phyloP scores from a whole-genome alignment of 495 filamentous ascomycete species.

The Lichenothelia convexa region DNA sequence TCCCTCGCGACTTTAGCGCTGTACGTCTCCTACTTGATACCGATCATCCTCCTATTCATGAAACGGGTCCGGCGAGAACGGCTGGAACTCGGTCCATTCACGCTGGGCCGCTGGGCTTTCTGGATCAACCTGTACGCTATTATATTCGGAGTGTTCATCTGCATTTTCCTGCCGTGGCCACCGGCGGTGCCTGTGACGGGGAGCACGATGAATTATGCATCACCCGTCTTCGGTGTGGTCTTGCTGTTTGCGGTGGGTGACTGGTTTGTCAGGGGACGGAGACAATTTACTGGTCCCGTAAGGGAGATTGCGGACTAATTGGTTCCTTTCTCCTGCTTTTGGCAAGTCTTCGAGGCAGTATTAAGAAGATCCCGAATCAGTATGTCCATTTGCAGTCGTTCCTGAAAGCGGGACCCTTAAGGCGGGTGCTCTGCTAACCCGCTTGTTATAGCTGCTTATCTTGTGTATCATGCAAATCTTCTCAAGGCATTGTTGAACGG shows the following conservation, averaged over 20 bases:
- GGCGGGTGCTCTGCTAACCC: too few species aligned
- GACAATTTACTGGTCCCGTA: slow-evolving; percentile 13
- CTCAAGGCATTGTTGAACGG: too few species aligned
- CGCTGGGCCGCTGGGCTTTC: slow-evolving; percentile 19
- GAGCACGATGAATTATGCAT: slow-evolving; percentile 31
- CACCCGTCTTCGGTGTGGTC: slow-evolving; percentile 10
- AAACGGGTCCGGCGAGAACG: slow-evolving; percentile 14
- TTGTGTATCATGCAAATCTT: too few species aligned
- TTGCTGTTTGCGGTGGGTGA: slow-evolving; percentile 11
- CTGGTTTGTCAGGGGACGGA: slow-evolving; percentile 12
- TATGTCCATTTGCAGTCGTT: too few species aligned
- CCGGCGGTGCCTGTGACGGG: slow-evolving; percentile 22
- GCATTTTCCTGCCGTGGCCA: slow-evolving; percentile 30
- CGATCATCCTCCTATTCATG: slow-evolving; percentile 24
- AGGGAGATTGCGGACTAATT: too few species aligned
- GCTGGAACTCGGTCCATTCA: slow-evolving; percentile 12
- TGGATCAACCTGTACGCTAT: slow-evolving; percentile 27
- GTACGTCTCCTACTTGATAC: slow-evolving; percentile 34
- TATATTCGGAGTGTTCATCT: slow-evolving; percentile 23
- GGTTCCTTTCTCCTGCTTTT: too few species aligned
- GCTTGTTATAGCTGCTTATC: too few species aligned
- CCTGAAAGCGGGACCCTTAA: too few species aligned
- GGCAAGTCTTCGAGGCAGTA: too few species aligned
- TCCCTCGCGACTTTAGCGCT: slow-evolving; percentile 29
- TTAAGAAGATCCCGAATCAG: too few species aligned